Evolutionary conservation across 441 rosid genomes (phyloP).

Genomic region (Populus trichocarpa): DNA sequence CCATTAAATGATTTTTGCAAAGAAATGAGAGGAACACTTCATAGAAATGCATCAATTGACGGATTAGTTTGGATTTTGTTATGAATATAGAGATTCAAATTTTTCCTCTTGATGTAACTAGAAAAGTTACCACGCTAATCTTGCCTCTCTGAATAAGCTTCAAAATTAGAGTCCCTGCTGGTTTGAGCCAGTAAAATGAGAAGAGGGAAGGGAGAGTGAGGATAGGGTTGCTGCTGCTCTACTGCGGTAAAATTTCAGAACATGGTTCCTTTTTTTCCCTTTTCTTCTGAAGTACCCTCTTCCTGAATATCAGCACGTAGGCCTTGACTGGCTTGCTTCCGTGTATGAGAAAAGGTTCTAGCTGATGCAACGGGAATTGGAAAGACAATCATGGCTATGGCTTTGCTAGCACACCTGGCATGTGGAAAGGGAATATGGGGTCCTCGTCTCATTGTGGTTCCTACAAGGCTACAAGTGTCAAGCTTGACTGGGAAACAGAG

Average conservation of each 20-base stretch:
- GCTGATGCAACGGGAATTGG: conserved; percentile 99
- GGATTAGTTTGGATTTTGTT: neutral
- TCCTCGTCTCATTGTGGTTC: conserved; percentile 99
- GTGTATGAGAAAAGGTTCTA: conserved; percentile 95
- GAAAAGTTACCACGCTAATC: neutral
- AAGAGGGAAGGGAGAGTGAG: no score
- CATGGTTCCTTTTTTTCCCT: conserved; percentile 37
- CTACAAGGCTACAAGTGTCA: conserved; percentile 99
- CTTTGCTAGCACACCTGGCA: conserved; percentile 97
- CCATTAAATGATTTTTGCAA: no score
- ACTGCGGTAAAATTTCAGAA: no score
- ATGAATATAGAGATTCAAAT: neutral
- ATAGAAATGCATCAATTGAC: neutral
- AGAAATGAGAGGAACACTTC: neutral
- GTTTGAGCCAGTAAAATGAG: neutral
- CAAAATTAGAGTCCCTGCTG: neutral
- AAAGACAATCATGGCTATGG: conserved; percentile 98
- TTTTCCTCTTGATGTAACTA: conserved; percentile 1
- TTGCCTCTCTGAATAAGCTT: neutral
- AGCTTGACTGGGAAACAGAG: conserved; percentile 99
- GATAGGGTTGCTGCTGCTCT: no score
- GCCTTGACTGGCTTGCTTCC: conserved; percentile 99
- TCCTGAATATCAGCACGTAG: conserved; percentile 99
- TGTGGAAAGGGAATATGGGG: conserved; percentile 99
- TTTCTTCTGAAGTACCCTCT: conserved; percentile 96